Conservation (phyloP, 345 rosid genomes). For the Lenwebbia sp. region DNA sequence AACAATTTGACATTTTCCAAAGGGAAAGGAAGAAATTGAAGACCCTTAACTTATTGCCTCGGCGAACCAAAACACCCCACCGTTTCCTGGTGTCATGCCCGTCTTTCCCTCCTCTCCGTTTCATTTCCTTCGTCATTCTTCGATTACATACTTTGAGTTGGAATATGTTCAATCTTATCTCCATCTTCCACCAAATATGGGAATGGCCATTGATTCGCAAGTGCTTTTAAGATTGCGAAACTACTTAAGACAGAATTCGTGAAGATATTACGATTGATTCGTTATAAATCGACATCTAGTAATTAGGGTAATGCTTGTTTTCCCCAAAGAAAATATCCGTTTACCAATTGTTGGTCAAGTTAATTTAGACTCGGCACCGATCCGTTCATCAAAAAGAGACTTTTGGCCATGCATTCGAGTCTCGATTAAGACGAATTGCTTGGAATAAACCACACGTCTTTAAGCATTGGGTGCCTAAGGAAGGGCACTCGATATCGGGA, state of each 20-base stretch:
- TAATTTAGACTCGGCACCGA: neutral
- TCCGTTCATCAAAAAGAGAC: neutral
- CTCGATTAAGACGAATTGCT: neutral
- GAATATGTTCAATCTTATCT: neutral
- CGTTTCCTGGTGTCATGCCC: neutral
- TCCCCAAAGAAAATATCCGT: neutral
- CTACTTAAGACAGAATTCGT: neutral
- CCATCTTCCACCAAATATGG: neutral
- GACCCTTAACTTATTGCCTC: neutral
- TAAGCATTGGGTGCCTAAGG: neutral
- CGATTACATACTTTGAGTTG: neutral
- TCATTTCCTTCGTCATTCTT: neutral
- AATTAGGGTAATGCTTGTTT: neutral
- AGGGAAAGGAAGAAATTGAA: neutral
- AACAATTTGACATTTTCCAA: neutral
- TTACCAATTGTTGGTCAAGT: neutral
- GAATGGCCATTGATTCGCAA: neutral
- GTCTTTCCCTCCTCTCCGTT: neutral
- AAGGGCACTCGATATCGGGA: neutral
- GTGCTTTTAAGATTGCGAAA: neutral
- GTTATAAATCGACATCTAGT: neutral
- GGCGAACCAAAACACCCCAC: neutral
- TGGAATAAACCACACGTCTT: neutral
- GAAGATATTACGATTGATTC: neutral
- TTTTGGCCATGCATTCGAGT: neutral